Conservation (phyloP, 2,329 filamentous ascomycete species). For the Colletotrichum sp. region DNA sequence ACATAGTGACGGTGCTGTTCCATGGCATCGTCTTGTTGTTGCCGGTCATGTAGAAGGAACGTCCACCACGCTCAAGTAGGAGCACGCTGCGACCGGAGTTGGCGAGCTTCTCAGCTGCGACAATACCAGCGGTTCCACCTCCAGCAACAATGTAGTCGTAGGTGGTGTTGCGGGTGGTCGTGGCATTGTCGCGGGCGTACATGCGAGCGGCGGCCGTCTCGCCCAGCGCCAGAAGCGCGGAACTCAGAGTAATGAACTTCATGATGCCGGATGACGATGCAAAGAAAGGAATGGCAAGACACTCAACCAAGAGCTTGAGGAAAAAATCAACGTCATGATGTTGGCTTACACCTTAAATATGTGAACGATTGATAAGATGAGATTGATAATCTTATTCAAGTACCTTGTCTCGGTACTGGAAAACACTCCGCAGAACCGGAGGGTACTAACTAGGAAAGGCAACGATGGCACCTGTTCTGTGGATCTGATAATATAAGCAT, state of each 20-base stretch:
- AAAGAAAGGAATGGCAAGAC: neutral
- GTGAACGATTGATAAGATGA: neutral
- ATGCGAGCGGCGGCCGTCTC: neutral
- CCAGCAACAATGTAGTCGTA: constrained; percentile 24
- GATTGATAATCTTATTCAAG: neutral
- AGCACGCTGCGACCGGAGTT: constrained; percentile 22
- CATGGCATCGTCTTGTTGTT: constrained; percentile 25
- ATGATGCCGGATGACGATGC: neutral
- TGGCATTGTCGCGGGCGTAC: neutral
- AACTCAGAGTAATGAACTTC: constrained; percentile 8
- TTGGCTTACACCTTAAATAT: neutral
- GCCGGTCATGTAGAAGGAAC: constrained; percentile 20
- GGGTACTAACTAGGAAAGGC: neutral
- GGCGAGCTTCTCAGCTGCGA: constrained; percentile 14
- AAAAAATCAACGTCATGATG: neutral
- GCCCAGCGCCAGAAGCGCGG: constrained; percentile 9
- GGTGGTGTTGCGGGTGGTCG: constrained; percentile 16
- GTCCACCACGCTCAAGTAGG: constrained; percentile 13
- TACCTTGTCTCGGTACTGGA: neutral
- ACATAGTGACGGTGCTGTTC: constrained; percentile 28
- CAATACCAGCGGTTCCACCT: constrained; percentile 20
- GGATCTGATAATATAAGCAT: constrained; percentile 2
- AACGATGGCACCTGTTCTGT: neutral
- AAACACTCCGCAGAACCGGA: neutral
- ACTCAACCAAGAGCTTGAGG: neutral